phyloP scores from a whole-genome alignment of 2,329 filamentous ascomycete species.

The Juglanconis sp. region DNA sequence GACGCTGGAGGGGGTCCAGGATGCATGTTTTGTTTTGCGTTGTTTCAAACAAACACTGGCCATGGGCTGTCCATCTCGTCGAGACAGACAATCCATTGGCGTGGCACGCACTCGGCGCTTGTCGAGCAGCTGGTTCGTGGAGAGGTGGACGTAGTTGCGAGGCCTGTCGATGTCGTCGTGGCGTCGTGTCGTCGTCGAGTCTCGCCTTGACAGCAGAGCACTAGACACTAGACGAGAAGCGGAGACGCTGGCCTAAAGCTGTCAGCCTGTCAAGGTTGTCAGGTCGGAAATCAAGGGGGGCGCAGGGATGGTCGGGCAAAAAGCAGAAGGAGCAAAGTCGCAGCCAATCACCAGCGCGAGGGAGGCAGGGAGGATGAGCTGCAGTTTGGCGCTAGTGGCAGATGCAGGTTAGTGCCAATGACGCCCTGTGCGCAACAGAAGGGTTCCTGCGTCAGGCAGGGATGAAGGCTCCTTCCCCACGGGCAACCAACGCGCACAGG shows the following conservation, averaged over 20 bases:
- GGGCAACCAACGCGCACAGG: background rate
- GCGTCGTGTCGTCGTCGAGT: too few species aligned
- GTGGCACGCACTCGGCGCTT: background rate
- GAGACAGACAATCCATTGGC: too few species aligned
- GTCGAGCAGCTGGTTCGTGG: background rate
- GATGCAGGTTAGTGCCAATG: constrained; percentile 13
- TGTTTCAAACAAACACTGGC: too few species aligned
- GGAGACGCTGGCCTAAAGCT: too few species aligned
- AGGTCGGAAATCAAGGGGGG: background rate
- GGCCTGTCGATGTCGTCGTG: too few species aligned
- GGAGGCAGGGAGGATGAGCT: background rate
- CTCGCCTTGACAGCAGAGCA: background rate
- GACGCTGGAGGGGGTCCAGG: background rate
- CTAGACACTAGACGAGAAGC: too few species aligned
- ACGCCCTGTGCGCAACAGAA: constrained; percentile 3
- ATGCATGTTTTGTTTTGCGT: background rate
- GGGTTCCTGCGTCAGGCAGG: constrained; percentile 17
- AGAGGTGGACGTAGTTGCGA: background rate
- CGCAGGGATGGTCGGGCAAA: background rate
- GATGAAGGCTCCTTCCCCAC: background rate
- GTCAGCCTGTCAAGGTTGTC: background rate
- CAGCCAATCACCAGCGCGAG: constrained; percentile 6
- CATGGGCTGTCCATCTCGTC: too few species aligned
- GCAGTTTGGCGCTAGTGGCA: constrained; percentile 16
- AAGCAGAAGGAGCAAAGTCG: background rate